A percentile compares a stretch with the other conserved stretches of the same genome.
Conservation (phyloP, 2,329 filamentous ascomycete species). For the Calonectria hongkongensis region DNA sequence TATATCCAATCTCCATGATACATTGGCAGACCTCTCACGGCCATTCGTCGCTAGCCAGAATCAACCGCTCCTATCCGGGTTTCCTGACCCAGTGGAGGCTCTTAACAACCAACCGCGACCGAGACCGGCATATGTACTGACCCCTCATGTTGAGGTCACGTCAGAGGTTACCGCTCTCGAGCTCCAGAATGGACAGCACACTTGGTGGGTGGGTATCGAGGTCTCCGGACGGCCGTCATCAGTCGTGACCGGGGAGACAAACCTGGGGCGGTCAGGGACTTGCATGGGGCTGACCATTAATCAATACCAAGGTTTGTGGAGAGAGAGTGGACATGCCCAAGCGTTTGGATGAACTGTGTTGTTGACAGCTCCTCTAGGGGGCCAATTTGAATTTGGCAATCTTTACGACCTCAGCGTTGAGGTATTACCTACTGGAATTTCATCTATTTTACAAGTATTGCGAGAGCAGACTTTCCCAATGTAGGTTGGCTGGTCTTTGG, state of each 20-base stretch:
- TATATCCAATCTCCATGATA: constrained; percentile 47
- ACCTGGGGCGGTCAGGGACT: constrained; percentile 32
- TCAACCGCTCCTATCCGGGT: not conserved
- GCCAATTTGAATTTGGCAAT: constrained; percentile 65
- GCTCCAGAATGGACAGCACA: constrained; percentile 54
- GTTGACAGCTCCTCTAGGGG: constrained; percentile 52
- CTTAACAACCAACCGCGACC: constrained; percentile 11
- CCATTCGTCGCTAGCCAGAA: constrained; percentile 6
- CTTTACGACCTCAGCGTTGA: constrained; percentile 70
- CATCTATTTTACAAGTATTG: constrained; percentile 67
- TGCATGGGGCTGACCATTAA: constrained; percentile 35
- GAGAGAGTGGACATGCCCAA: constrained; percentile 14
- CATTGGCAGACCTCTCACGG: constrained; percentile 19
- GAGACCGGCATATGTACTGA: constrained; percentile 56
- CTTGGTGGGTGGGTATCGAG: constrained; percentile 71
- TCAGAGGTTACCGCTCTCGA: constrained; percentile 62
- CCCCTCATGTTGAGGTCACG: constrained; percentile 66
- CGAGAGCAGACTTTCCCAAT: constrained; percentile 65
- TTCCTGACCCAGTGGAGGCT: not conserved
- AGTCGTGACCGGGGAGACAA: constrained; percentile 4
- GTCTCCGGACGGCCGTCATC: constrained; percentile 61
- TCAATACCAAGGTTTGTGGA: constrained; percentile 49
- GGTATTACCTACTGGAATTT: constrained; percentile 64
- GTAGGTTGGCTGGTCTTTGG: constrained; percentile 56
- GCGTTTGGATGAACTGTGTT: constrained; percentile 18